A percentile compares a stretch with the other conserved stretches of the same genome.
Evolutionary conservation across 257 asterid species (phyloP).

Genomic region (Gentiana dahurica): DNA sequence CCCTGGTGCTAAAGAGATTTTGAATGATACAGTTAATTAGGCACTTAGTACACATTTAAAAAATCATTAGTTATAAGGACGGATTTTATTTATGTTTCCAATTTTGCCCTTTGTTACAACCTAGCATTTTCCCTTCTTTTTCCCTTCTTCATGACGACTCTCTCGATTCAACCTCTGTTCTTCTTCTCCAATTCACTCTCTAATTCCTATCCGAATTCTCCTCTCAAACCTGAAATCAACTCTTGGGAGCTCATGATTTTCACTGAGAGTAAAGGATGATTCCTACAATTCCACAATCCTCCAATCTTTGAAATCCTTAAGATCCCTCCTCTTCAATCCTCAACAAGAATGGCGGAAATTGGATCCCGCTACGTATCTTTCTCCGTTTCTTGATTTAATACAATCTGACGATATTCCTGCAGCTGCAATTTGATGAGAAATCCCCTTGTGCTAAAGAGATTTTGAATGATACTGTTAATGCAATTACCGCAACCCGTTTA

Average conservation of each 20-base stretch:
- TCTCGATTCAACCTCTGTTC: too few species aligned
- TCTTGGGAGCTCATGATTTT: too few species aligned
- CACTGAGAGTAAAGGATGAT: constrained; percentile 21
- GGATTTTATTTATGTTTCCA: too few species aligned
- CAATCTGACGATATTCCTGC: constrained; percentile 82
- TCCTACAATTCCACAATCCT: constrained; percentile 36
- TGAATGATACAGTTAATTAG: constrained; percentile 37
- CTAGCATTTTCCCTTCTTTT: too few species aligned
- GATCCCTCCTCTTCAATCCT: constrained; percentile 68
- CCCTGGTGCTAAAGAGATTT: constrained; percentile 50
- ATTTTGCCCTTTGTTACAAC: too few species aligned
- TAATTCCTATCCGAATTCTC: too few species aligned
- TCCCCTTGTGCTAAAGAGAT: constrained; percentile 54
- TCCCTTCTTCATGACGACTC: too few species aligned
- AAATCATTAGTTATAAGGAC: too few species aligned
- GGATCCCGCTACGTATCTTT: constrained; percentile 56
- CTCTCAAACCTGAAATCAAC: too few species aligned
- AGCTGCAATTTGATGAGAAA: constrained; percentile 59
- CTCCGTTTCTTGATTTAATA: constrained; percentile 74
- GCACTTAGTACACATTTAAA: too few species aligned
- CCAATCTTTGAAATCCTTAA: constrained; percentile 56
- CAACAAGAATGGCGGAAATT: constrained; percentile 67
- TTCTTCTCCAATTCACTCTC: too few species aligned
- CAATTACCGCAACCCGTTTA: constrained; percentile 58
- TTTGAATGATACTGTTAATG: constrained; percentile 38